Evolutionary conservation across 805 yeast species (phyloP).

Genomic region (Ogataea pignaliae): DNA sequence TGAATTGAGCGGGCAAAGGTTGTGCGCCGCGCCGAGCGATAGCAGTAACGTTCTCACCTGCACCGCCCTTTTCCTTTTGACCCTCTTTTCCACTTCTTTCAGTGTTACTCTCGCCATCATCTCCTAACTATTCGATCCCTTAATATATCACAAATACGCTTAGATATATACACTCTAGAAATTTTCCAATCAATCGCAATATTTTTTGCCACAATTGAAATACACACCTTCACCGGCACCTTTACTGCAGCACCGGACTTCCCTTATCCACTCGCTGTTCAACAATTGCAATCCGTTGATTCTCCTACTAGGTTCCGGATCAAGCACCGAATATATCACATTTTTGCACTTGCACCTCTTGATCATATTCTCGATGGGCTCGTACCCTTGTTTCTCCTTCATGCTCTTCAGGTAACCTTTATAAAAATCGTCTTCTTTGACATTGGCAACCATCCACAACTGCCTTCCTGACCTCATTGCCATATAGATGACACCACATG

Average conservation of each 20-base stretch:
- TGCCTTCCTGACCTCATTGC: conserved; percentile 95
- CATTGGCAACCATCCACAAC: conserved; percentile 80
- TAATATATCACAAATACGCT: too few species aligned
- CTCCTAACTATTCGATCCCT: too few species aligned
- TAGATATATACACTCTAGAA: too few species aligned
- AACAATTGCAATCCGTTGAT: conserved; percentile 84
- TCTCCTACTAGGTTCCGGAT: conserved; percentile 84
- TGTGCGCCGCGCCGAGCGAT: too few species aligned
- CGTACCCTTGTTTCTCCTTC: conserved; percentile 80
- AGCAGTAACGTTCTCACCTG: too few species aligned
- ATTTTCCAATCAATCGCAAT: too few species aligned
- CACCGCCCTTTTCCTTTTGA: too few species aligned
- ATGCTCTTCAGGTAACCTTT: conserved; percentile 70
- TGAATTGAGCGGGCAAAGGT: too few species aligned
- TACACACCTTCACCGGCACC: conserved; percentile 1
- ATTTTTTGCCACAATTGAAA: too few species aligned
- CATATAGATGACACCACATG: conserved; percentile 89
- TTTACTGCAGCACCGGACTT: conserved; percentile 65
- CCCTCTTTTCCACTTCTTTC: too few species aligned
- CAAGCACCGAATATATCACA: conserved; percentile 88
- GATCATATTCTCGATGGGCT: conserved; percentile 73
- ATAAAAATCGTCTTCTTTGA: conserved; percentile 74
- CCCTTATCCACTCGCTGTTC: conserved; percentile 95
- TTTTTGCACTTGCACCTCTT: conserved; percentile 88
- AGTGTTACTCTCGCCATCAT: too few species aligned